Base-by-base conservation (phyloP, 2,329 filamentous ascomycete species). In the Talaromyces islandicus region DNA sequence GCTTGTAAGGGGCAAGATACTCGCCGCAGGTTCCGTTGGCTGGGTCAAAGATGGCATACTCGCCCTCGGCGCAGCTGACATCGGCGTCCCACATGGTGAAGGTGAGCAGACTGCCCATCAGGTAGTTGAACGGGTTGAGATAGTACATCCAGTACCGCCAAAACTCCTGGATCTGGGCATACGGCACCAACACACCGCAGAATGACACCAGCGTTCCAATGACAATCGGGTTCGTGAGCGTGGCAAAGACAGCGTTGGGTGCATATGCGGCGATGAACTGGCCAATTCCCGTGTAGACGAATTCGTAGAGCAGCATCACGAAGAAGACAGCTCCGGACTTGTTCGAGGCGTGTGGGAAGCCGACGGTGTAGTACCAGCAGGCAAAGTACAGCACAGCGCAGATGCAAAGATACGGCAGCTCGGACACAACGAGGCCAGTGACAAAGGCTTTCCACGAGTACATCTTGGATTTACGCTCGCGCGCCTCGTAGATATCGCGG, bases 221-320 rank as follows among this genome's bases (percentile, higher is more conserved):
- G 78, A 91, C 87, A 75, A 91, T 86, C 0, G 88, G 88, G 68
- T 91, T 90, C 51, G 84, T 84, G 62, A 91, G 88, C 56, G 89
- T 85, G 0, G 88, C 89, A 70, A 91, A 90, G 57, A 80, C 85
- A 0, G 89, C 75, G 62, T 79, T 79, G 41, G 75, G 88, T 0
- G 89, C 87, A 69, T 90, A 91, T 0, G 90, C 89, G 59, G 86
- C 88, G 64, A 92, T 88, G 85, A 88, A 91, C 71, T 91, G 89
- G 14, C 88, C 90, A 84, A 87, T 91, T 64, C 80, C 85, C 21
- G 81, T 83, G 71, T 86, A 83, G 77, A 91, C 88, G 21, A 91
- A 74, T 73, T 86, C 89, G 75, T 91, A 91, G 3, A 92, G 80
- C 64, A 91, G 71, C 14, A 84, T 85, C 83, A 92, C 89, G 48